These are phyloP conservation scores for Parietichytrium sp. DNA, from an alignment of 108 stramenopile species.

Conservation along the genomic window DNA sequence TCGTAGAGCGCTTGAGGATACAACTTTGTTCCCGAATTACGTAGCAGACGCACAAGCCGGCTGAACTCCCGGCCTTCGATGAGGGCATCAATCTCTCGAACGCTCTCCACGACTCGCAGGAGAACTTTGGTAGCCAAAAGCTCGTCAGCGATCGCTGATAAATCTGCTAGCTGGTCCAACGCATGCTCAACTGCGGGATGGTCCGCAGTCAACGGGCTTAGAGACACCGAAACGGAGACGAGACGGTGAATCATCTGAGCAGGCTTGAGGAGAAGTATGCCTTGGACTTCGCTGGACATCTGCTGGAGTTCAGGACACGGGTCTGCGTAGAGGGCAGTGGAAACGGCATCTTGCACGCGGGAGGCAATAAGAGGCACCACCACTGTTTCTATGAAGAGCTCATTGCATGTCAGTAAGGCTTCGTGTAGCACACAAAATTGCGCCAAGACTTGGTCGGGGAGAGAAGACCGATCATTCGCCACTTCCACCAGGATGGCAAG, in stretches of 20 bases:
- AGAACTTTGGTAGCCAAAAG: background rate
- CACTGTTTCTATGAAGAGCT: background rate
- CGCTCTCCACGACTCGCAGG: background rate
- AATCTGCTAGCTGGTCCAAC: background rate
- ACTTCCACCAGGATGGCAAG: background rate
- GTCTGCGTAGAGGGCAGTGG: too few species aligned
- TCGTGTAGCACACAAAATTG: background rate
- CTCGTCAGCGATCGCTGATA: background rate
- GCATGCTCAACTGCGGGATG: background rate
- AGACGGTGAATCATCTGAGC: background rate
- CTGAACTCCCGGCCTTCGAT: conserved; percentile 6
- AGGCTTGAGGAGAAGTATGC: background rate
- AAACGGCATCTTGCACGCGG: background rate
- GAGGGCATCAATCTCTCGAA: background rate
- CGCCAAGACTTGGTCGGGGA: background rate
- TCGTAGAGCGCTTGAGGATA: background rate
- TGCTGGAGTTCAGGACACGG: background rate
- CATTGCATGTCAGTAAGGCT: background rate
- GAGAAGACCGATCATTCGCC: background rate
- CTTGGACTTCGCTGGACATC: background rate
- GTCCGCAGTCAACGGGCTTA: background rate
- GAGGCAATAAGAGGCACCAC: conserved; percentile 3
- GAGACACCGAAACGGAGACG: background rate
- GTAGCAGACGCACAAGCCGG: background rate
- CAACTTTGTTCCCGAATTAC: background rate